Conservation (phyloP, 2,329 filamentous ascomycete genomes). For the Magnaporthiopsis poae region DNA sequence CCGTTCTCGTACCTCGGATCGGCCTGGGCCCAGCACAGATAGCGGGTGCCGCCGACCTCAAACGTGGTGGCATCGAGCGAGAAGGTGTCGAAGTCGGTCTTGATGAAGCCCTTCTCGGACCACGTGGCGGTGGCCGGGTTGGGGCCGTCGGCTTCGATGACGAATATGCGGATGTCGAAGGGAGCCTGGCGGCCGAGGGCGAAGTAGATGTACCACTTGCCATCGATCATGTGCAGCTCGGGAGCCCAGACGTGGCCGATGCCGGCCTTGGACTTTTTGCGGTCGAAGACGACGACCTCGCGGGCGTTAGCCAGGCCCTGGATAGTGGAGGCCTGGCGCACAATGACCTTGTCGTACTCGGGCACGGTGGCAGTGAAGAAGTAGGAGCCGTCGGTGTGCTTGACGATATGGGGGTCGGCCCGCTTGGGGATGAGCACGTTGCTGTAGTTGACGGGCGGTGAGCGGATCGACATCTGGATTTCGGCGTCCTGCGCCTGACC, state of each 20-base stretch:
- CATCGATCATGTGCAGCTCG: conserved; percentile 13
- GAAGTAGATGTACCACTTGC: conserved; percentile 20
- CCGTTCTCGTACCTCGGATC: conserved; percentile 19
- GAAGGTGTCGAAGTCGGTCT: conserved; percentile 22
- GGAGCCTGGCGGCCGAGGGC: conserved; percentile 21
- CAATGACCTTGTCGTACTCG: conserved; percentile 13
- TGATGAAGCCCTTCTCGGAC: conserved; percentile 20
- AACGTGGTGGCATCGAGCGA: conserved; percentile 22
- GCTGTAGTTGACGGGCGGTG: conserved; percentile 18
- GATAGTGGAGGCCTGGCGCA: conserved; percentile 13
- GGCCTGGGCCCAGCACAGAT: conserved; percentile 22
- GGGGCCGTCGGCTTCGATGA: conserved; percentile 21
- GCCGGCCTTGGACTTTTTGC: conserved; percentile 11
- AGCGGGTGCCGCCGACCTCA: conserved; percentile 19
- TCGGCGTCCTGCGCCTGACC: conserved; percentile 3
- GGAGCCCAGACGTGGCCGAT: conserved; percentile 15
- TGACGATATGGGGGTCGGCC: conserved; percentile 22
- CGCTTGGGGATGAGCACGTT: conserved; percentile 21
- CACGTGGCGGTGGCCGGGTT: conserved; percentile 18
- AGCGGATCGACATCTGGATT: conserved; percentile 7
- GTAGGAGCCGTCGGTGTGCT: conserved; percentile 17
- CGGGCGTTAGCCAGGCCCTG: conserved; percentile 13
- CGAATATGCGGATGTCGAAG: conserved; percentile 14
- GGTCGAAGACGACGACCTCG: conserved; percentile 10
- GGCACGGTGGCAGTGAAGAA: conserved; percentile 14